Evolutionary conservation across 108 stramenopile species (phyloP).

Genomic region (Cyclotella distinguenda): DNA sequence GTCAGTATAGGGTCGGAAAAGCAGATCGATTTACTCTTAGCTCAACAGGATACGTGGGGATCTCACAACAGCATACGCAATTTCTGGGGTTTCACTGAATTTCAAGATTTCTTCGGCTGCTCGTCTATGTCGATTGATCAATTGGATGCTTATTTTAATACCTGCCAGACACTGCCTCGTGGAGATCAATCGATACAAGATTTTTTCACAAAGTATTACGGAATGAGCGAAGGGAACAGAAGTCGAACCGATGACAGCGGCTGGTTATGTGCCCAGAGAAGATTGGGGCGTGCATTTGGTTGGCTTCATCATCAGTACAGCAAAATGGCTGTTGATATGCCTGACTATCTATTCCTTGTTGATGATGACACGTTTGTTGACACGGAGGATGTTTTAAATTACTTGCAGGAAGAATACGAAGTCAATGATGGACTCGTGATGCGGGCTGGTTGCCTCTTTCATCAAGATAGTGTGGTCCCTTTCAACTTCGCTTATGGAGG

Average conservation of each 20-base stretch:
- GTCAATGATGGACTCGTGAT: background rate
- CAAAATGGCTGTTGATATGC: background rate
- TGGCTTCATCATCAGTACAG: conserved; percentile 18
- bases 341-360: conserved; percentile 18
- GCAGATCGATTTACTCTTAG: background rate
- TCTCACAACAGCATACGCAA: conserved; percentile 21
- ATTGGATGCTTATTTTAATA: background rate
- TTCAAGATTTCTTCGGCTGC: conserved; percentile 13
- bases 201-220: conserved; percentile 5
- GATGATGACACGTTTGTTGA: conserved; percentile 35
- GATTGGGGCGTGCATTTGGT: conserved; percentile 20
- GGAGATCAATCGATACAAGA: background rate
- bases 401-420: background rate
- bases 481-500: conserved; percentile 29
- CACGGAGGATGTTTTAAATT: background rate
- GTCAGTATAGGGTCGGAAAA: background rate
- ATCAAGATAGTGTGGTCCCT: background rate
- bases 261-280: conserved; percentile 32
- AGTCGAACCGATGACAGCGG: conserved; percentile 3
- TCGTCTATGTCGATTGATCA: background rate
- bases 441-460: conserved; percentile 6
- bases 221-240: background rate
- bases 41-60: conserved; percentile 22
- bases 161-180: background rate
- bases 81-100: conserved; percentile 29